phyloP scores from a whole-genome alignment of 371 early-diverging fungal genomes.

The Zychaea mexicana region DNA sequence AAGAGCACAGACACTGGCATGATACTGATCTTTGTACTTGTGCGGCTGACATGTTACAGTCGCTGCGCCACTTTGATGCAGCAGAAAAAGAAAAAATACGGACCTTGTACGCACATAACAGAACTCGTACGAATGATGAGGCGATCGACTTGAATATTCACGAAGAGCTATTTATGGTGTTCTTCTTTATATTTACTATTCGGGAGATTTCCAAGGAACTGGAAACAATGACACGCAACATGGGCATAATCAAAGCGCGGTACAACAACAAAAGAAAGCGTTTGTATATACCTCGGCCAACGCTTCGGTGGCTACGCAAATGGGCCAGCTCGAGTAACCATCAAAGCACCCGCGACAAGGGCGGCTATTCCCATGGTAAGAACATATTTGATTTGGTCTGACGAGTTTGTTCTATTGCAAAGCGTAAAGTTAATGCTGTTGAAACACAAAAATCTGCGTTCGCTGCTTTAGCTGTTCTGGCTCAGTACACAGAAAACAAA shows the following conservation, averaged over 20 bases:
- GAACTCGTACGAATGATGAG: not conserved
- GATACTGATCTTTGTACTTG: slow-evolving; percentile 9
- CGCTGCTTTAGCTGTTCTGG: not conserved
- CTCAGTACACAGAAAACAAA: not conserved
- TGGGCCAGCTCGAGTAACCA: slow-evolving; percentile 48
- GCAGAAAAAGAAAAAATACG: slow-evolving; percentile 3
- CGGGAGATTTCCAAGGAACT: slow-evolving; percentile 62
- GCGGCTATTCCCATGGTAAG: slow-evolving; percentile 40
- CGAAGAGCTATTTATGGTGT: slow-evolving; percentile 63
- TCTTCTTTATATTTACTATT: slow-evolving; percentile 63
- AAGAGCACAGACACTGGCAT: not conserved
- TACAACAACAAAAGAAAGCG: slow-evolving; percentile 33
- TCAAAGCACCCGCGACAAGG: slow-evolving; percentile 47
- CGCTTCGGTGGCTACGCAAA: slow-evolving; percentile 49
- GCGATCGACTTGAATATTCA: slow-evolving; percentile 52
- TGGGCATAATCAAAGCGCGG: slow-evolving; percentile 28
- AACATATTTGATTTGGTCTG: not conserved
- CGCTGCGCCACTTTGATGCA: slow-evolving; percentile 15
- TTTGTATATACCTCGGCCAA: slow-evolving; percentile 56
- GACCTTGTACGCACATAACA: slow-evolving; percentile 3
- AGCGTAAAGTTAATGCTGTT: not conserved
- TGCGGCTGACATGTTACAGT: not conserved
- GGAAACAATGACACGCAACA: slow-evolving; percentile 32
- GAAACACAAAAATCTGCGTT: no score
- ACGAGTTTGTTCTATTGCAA: not conserved